Evolutionary conservation across 1,284 basidiomycete species (phyloP).

Genomic region (Microbotryum scabiosae): DNA sequence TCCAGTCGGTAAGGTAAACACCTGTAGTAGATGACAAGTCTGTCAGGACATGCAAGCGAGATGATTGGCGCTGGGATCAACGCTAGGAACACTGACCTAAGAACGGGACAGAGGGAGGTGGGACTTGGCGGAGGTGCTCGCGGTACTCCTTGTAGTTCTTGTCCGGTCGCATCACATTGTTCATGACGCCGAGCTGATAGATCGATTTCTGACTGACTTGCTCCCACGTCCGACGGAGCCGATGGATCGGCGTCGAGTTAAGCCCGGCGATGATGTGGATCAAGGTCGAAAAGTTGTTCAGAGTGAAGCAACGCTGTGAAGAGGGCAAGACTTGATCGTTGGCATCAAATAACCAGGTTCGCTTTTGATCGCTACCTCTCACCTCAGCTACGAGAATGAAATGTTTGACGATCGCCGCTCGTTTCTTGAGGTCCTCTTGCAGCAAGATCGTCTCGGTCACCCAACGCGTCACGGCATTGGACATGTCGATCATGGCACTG

Average conservation of each 20-base stretch:
- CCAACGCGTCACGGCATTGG: conserved; percentile 91
- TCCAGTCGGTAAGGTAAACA: conserved; percentile 88
- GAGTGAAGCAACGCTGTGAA: conserved; percentile 68
- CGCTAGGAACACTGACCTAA: conserved; percentile 55
- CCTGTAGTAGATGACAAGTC: conserved; percentile 47
- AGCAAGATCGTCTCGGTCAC: conserved; percentile 80
- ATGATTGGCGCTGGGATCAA: background rate
- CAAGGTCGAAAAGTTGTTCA: conserved; percentile 95
- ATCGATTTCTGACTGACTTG: conserved; percentile 57
- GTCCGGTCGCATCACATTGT: conserved; percentile 42
- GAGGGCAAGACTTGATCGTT: conserved; percentile 2
- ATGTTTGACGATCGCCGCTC: conserved; percentile 75
- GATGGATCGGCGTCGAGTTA: conserved; percentile 85
- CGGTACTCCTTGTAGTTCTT: conserved; percentile 93
- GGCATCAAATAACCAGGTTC: conserved; percentile 3
- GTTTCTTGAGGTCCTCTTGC: conserved; percentile 76
- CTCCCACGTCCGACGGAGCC: conserved; percentile 93
- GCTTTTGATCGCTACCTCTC: conserved; percentile 38
- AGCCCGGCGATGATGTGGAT: conserved; percentile 91
- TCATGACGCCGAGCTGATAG: conserved; percentile 25
- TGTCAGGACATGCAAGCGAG: background rate
- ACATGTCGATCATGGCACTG: conserved; percentile 80
- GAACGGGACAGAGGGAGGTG: conserved; percentile 95
- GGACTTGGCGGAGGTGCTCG: conserved; percentile 69
- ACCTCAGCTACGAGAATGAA: conserved; percentile 91